These are phyloP conservation scores for Phyllosticta citribraziliensis DNA, from an alignment of 2,329 filamentous ascomycete genomes.

Conservation along the genomic window DNA sequence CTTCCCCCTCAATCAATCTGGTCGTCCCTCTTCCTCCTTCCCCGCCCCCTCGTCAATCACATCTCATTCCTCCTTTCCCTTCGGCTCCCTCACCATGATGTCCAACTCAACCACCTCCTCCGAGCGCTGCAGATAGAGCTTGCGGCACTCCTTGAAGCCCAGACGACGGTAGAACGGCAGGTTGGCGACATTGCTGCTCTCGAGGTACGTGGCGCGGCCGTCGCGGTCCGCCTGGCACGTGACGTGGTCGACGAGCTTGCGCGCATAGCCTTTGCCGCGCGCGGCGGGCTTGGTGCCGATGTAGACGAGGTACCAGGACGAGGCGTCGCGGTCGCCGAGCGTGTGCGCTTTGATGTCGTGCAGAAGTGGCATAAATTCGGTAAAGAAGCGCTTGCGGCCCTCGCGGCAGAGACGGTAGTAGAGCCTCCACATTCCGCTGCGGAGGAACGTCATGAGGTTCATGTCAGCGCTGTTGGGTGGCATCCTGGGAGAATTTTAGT, in stretches of 20 bases:
- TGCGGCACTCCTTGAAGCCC: conserved; percentile 57
- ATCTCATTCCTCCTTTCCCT: conserved; percentile 2
- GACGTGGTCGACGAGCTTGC: conserved; percentile 61
- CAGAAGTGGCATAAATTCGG: conserved; percentile 65
- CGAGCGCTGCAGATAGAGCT: conserved; percentile 53
- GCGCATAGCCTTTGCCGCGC: conserved; percentile 62
- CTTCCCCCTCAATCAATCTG: background rate
- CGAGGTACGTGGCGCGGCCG: conserved; percentile 62
- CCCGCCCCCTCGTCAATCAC: background rate
- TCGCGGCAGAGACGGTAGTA: conserved; percentile 64
- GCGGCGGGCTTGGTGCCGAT: conserved; percentile 64
- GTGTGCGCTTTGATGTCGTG: conserved; percentile 61
- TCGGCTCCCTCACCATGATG: conserved; percentile 73
- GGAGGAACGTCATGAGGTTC: conserved; percentile 60
- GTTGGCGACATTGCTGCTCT: conserved; percentile 63
- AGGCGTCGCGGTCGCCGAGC: conserved; percentile 55
- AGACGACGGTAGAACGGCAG: conserved; percentile 64
- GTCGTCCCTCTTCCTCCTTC: background rate
- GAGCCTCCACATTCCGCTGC: conserved; percentile 69
- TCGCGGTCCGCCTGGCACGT: conserved; percentile 56
- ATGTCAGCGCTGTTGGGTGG: conserved; percentile 66
- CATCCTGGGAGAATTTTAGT: conserved; percentile 45
- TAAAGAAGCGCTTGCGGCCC: conserved; percentile 64
- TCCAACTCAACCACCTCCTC: conserved; percentile 51
- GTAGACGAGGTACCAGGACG: conserved; percentile 76